Percentiles rank a stretch among this genome's conserved stretches.
Conservation (phyloP, 306 rosid genomes). For the Urtica urens region DNA sequence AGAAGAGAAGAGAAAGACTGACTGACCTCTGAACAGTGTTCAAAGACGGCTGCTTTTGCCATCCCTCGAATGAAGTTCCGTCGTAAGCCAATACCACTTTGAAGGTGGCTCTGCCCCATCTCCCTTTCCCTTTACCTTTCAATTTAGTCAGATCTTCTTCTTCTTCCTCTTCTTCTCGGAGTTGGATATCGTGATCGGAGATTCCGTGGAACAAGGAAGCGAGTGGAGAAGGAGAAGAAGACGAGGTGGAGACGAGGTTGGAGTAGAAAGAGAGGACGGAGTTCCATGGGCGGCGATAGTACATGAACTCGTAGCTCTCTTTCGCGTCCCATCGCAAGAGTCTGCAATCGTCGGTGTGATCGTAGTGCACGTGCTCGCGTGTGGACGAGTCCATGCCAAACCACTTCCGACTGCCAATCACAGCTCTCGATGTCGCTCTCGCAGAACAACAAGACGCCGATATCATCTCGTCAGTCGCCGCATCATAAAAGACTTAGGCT, state of each 20-base stretch:
- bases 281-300: conserved; percentile 56
- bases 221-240: conserved; percentile 26
- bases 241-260: conserved; percentile 33
- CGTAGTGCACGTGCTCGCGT: too few species aligned
- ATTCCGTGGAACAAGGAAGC: conserved; percentile 31
- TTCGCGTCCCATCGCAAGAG: conserved; percentile 65
- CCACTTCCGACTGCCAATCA: too few species aligned
- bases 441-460: too few species aligned
- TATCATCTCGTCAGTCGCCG: too few species aligned
- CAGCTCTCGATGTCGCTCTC: too few species aligned
- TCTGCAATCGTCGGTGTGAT: conserved; percentile 18
- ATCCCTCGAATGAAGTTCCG: conserved; percentile 83
- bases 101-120: conserved; percentile 82
- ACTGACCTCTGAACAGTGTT: conserved; percentile 80
- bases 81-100: conserved; percentile 66
- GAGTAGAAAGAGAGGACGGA: conserved; percentile 52
- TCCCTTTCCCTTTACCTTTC: conserved; percentile 37
- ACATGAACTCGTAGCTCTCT: conserved; percentile 66
- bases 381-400: too few species aligned
- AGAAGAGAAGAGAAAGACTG: neutral
- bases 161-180: neutral
- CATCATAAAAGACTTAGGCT: too few species aligned
- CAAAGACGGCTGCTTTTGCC: conserved; percentile 92
- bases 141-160: conserved; percentile 14
- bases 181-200: neutral